Percentiles rank a stretch among this genome's conserved stretches.
Evolutionary conservation across 352 stramenopile species (phyloP).

Genomic region (Pythium folliculosum): DNA sequence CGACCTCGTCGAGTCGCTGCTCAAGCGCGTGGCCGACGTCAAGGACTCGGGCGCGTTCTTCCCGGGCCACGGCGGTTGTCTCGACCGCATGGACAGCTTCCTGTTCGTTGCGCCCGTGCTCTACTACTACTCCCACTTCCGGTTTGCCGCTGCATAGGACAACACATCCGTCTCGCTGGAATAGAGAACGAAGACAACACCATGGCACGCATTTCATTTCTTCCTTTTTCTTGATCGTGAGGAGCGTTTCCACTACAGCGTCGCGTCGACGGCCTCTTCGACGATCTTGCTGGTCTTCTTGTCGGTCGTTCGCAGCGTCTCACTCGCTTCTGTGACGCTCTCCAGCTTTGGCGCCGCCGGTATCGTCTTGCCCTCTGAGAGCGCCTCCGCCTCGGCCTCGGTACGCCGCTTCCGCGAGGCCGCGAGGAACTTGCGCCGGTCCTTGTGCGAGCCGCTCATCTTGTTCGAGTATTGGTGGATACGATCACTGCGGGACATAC

Average conservation of each 20-base stretch:
- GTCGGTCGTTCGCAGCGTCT: conserved; percentile 4
- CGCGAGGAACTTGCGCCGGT: conserved; percentile 75
- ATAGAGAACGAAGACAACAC: neutral
- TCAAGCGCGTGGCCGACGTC: conserved; percentile 68
- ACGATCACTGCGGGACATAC: conserved; percentile 43
- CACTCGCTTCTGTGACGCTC: conserved; percentile 5
- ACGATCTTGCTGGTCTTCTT: conserved; percentile 39
- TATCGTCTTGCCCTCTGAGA: conserved; percentile 18
- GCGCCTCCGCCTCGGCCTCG: conserved; percentile 27
- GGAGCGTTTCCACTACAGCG: conserved; percentile 34
- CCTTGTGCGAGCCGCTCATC: conserved; percentile 54
- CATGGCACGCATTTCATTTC: neutral
- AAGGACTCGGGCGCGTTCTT: conserved; percentile 79
- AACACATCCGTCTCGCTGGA: neutral
- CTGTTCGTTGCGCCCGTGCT: conserved; percentile 66
- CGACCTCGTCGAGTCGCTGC: conserved; percentile 65
- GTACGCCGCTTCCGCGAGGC: conserved; percentile 35
- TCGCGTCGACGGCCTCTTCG: conserved; percentile 51
- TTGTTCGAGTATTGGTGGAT: conserved; percentile 80
- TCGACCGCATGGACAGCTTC: conserved; percentile 83
- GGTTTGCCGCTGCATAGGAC: neutral
- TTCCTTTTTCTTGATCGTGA: neutral
- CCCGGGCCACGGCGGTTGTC: conserved; percentile 71
- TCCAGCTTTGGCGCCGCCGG: neutral
- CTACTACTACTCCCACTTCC: conserved; percentile 52